These are phyloP conservation scores for Termitomyces sp. DNA, from an alignment of 768 basidiomycete genomes.

Conservation along the genomic window DNA sequence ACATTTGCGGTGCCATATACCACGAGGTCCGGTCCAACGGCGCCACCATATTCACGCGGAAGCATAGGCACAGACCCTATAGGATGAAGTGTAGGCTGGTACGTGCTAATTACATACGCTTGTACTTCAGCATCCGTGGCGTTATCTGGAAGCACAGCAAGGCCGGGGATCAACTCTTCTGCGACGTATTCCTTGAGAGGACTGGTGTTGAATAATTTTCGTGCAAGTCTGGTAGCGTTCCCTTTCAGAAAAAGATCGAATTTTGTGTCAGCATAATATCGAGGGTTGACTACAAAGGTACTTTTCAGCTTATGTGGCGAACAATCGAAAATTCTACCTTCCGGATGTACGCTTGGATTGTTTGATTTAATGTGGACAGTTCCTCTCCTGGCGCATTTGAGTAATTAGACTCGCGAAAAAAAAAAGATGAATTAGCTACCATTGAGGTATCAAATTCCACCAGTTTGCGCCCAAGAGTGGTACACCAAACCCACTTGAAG, in stretches of 20 bases:
- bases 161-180: slow-evolving; percentile 5
- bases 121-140: slow-evolving; percentile 9
- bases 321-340: not conserved
- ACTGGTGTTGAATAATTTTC: slow-evolving; percentile 5
- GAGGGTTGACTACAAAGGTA: slow-evolving; percentile 6
- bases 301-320: not conserved
- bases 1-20: slow-evolving; percentile 14
- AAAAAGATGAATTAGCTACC: not conserved
- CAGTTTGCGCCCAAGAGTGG: not conserved
- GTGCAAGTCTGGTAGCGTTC: slow-evolving; percentile 7
- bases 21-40: slow-evolving; percentile 11
- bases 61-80: slow-evolving; percentile 14
- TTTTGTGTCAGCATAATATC: not conserved
- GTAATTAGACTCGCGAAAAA: not conserved
- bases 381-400: slow-evolving; percentile 1
- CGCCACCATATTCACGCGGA: slow-evolving; percentile 9
- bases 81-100: slow-evolving; percentile 5
- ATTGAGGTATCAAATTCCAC: slow-evolving; percentile 15
- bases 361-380: slow-evolving; percentile 6
- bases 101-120: not conserved
- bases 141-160: slow-evolving; percentile 1
- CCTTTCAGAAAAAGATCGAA: slow-evolving; percentile 10
- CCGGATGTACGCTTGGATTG: slow-evolving; percentile 11
- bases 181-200: slow-evolving; percentile 1
- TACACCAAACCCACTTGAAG: not conserved